Evolutionary conservation across 2,329 filamentous ascomycete genomes (phyloP), one percentile per base, ranked within the genome.

Genomic region (Aspergillus fumigatiaffinis): DNA sequence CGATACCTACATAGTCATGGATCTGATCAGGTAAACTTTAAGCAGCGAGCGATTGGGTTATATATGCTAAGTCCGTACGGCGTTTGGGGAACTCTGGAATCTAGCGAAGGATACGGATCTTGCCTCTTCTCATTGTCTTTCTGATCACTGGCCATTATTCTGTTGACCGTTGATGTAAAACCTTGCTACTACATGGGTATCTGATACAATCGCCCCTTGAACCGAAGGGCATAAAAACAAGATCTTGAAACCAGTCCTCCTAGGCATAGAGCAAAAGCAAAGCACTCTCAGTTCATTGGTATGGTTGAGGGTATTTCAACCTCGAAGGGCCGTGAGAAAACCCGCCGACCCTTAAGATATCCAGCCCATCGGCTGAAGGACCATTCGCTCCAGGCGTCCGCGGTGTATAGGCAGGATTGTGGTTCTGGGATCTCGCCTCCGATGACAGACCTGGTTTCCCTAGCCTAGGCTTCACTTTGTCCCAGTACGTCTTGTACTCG

Each of bases 221-320:
- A 17, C 32, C 32, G 14, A 38, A 38, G 32, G 32, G 32, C 32
- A 38, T 7, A 3, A n/a, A 35, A 38, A 38, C 5, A 35, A 17
- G 32, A n/a, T n/a, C n/a, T n/a, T n/a, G n/a, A n/a, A n/a, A n/a
- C n/a, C n/a, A n/a, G n/a, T n/a, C n/a, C n/a, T n/a, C n/a, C n/a
- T n/a, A n/a, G n/a, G n/a, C n/a, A 35, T 20, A 53, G n/a, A 53
- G 48, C 44, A 32, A 29, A 23, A 48, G 8, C 4, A 29, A 26
- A 29, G 17, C 47, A n/a, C 10, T 21, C 6, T 42, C 41, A 23
- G 23, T 42, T 63, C 51, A 64, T n/a, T 58, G 55, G 48, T 64
- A 64, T 8, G 59, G 60, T 41, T 64, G 55, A 1, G 59, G 60
- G 28, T 64, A 62, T 4, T 38, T 28, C 14, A 50, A 51, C n/a